These are phyloP conservation scores for Colletotrichum zoysiae DNA, from an alignment of 2,329 filamentous ascomycete species.

Conservation along the genomic window DNA sequence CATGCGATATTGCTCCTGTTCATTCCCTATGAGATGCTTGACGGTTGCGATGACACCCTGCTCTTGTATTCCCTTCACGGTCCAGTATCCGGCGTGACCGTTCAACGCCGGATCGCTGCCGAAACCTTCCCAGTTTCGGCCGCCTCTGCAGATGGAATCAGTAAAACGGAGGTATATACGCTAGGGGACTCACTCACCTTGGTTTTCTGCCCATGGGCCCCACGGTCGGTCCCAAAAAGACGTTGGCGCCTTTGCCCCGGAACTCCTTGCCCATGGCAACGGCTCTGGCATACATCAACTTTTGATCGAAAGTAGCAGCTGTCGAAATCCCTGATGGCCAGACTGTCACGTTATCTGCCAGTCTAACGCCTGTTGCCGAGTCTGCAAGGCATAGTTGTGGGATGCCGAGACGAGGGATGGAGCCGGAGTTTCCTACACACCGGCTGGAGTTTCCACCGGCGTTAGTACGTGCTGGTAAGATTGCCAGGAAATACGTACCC, in stretches of 20 bases:
- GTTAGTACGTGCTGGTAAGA: constrained; percentile 12
- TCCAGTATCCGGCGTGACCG: constrained; percentile 81
- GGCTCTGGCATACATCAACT: constrained; percentile 77
- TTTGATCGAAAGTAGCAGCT: no score
- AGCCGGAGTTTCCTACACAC: constrained; percentile 83
- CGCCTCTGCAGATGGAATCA: constrained; percentile 60
- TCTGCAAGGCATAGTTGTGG: constrained; percentile 80
- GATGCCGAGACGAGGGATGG: constrained; percentile 76
- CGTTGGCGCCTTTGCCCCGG: constrained; percentile 78
- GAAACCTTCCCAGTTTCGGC: constrained; percentile 83
- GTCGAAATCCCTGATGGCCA: no score
- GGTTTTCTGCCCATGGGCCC: constrained; percentile 67
- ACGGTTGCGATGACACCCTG: constrained; percentile 69
- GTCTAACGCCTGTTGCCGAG: constrained; percentile 77
- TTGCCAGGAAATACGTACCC: constrained; percentile 43
- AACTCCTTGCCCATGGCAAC: constrained; percentile 78
- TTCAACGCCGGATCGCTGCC: constrained; percentile 79
- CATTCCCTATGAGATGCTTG: constrained; percentile 68
- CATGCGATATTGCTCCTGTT: no score
- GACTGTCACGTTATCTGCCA: constrained; percentile 79
- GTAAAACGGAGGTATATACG: not conserved
- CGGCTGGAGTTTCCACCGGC: constrained; percentile 53
- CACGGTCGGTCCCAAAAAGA: constrained; percentile 78
- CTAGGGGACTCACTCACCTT: not conserved
- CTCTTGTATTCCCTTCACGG: constrained; percentile 77